Conservation (phyloP, 768 basidiomycete species). For the Amanita exitialis region DNA sequence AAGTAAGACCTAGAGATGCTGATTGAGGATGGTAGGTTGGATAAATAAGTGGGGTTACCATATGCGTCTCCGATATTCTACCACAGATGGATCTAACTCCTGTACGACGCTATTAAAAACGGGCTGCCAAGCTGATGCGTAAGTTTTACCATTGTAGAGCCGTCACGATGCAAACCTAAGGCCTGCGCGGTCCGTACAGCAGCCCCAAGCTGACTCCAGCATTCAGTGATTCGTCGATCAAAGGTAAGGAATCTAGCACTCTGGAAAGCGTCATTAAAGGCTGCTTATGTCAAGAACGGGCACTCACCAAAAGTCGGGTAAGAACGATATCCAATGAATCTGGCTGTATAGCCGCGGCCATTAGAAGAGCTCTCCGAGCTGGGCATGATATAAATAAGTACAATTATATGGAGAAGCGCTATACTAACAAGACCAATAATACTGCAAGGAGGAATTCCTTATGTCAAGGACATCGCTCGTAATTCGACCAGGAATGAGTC, state of each 20-base stretch:
- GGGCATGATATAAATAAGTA: constrained; percentile 10
- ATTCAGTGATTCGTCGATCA: constrained; percentile 85
- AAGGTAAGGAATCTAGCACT: constrained; percentile 54
- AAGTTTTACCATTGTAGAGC: constrained; percentile 59
- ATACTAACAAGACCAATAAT: constrained; percentile 90
- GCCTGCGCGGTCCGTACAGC: constrained; percentile 91
- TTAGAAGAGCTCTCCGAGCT: constrained; percentile 83
- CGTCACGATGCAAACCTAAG: constrained; percentile 86
- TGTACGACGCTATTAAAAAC: constrained; percentile 17
- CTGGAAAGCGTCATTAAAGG: constrained; percentile 22
- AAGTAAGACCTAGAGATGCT: constrained; percentile 59
- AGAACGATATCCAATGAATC: constrained; percentile 91
- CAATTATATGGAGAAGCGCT: neutral
- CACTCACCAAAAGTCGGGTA: constrained; percentile 74
- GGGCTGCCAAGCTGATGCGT: neutral
- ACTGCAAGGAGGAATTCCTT: constrained; percentile 74
- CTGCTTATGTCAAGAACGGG: neutral
- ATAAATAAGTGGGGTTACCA: constrained; percentile 41
- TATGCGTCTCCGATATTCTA: constrained; percentile 84
- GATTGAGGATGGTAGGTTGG: neutral
- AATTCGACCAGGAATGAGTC: constrained; percentile 79
- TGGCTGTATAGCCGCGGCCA: constrained; percentile 88
- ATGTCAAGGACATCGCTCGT: constrained; percentile 70
- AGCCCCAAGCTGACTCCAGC: constrained; percentile 93
- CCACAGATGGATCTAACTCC: constrained; percentile 65